Evolutionary conservation across 306 rosid species (phyloP), one percentile per base, ranked within the genome.

Genomic region (Potentilla sterilis): DNA sequence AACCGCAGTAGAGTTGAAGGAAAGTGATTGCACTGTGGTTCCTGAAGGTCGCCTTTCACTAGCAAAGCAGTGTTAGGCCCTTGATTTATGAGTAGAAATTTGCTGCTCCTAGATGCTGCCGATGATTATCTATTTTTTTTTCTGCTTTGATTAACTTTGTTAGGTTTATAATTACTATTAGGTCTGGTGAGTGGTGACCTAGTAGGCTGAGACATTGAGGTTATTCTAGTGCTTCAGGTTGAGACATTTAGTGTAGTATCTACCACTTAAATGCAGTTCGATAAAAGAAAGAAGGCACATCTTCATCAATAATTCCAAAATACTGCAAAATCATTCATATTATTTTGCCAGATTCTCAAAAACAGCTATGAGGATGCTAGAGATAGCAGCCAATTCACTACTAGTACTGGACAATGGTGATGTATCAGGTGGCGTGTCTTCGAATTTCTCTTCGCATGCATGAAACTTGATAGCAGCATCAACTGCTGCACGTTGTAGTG

Each of bases 21-120:
- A 95, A 92, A 83, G 98, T 92, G 82, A 95, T 92, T 71, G 96
- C 89, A 9, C 79, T 95, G 66, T 95, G 98, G 98, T 95, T 95
- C 85, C 91, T 1, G 96, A 95, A 6, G 97, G 97, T 21, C 83
- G 3, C 92, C 38, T 87, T 81, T 42, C 8, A 42, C 78, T 95
- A 96, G 97, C 82, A 90, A 86, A 89, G 98, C 91, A 81, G 88
- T 77, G 79, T 79, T 51, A 93, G 85, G 85, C 57, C 78, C 0
- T 91, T 97, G 97, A 87, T 93, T 87, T 88, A 91, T 4, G 97
- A 93, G 80, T 89, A 67, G 72, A 72, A 38, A 15, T 48, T 13
- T 35, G 9, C 37, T n/a, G 44, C 41, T 3, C 5, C 2, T n/a
- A 10, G 46, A 12, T 47, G 69, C 75, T 12, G 18, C 21, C 44